These are phyloP conservation scores for Tillandsia leiboldiana DNA, from an alignment of 176 grass and related monocot species.

Conservation along the genomic window DNA sequence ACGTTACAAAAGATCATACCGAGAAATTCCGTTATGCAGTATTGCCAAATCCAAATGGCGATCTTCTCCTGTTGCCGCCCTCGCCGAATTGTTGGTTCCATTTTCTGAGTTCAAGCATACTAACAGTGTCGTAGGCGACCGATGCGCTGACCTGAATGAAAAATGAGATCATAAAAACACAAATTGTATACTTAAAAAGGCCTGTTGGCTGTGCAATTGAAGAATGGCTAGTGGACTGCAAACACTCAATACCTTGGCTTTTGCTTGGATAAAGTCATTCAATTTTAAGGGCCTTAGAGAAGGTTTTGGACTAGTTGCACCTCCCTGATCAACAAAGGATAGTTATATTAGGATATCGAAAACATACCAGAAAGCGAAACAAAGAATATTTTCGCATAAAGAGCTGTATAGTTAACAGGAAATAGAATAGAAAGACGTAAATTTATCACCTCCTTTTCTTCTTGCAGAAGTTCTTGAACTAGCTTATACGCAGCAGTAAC, in stretches of 20 bases:
- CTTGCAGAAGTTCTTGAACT: too few species aligned
- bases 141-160: slow-evolving; percentile 65
- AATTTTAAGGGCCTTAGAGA: slow-evolving; percentile 55
- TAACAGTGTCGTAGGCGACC: slow-evolving; percentile 65
- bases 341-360: not conserved
- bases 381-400: not conserved
- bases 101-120: slow-evolving; percentile 81
- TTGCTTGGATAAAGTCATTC: slow-evolving; percentile 89
- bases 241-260: slow-evolving; percentile 57
- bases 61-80: slow-evolving; percentile 57
- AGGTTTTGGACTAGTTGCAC: slow-evolving; percentile 16
- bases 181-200: not conserved
- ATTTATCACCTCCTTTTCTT: slow-evolving; percentile 56
- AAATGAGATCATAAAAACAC: not conserved
- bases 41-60: slow-evolving; percentile 60
- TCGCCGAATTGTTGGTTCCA: slow-evolving; percentile 96
- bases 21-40: not conserved
- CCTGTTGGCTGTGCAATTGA: not conserved
- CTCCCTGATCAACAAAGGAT: slow-evolving; percentile 31
- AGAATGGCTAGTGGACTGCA: not conserved
- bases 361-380: not conserved
- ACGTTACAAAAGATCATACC: not conserved
- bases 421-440: too few species aligned
- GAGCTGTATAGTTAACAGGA: not conserved
- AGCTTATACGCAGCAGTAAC: slow-evolving; percentile 12